Conservation (phyloP, 371 early-diverging fungal genomes). For the Mortierella sp. region DNA sequence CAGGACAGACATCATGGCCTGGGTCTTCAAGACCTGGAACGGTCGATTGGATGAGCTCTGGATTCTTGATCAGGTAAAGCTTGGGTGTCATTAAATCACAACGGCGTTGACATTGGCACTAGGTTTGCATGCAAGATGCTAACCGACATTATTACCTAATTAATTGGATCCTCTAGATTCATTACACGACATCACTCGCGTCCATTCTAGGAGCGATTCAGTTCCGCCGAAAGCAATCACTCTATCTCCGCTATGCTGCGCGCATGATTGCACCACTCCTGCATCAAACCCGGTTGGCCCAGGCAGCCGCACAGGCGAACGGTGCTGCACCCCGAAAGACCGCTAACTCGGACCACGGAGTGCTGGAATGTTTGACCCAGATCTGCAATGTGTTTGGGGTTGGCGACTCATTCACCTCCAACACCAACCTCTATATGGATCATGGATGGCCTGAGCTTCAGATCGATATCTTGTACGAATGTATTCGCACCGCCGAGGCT, state of each 20-base stretch:
- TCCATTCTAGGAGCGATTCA: conserved; percentile 73
- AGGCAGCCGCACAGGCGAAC: conserved; percentile 38
- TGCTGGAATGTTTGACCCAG: conserved; percentile 75
- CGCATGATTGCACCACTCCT: conserved; percentile 70
- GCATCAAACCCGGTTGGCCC: conserved; percentile 61
- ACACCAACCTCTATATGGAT: conserved; percentile 67
- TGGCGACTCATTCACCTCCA: conserved; percentile 62
- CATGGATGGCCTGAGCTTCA: conserved; percentile 87
- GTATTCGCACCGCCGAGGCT: conserved; percentile 79
- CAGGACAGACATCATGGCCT: conserved; percentile 52
- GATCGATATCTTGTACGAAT: conserved; percentile 81
- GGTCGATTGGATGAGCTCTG: conserved; percentile 57
- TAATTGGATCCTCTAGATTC: conserved; percentile 64
- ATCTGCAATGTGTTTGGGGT: conserved; percentile 81
- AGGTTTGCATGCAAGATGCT: not conserved
- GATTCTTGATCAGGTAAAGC: conserved; percentile 59
- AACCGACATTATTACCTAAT: not conserved
- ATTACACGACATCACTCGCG: conserved; percentile 71
- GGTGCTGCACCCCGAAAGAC: conserved; percentile 31
- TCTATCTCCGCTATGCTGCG: conserved; percentile 75
- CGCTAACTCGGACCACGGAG: conserved; percentile 63
- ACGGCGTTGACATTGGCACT: not conserved
- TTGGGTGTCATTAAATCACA: too few species aligned
- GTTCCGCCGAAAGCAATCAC: conserved; percentile 80
- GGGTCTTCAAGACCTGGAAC: conserved; percentile 47